Percentiles rank a stretch among this genome's conserved stretches.
phyloP scores from a whole-genome alignment of 2,329 filamentous ascomycete genomes.

The Acrocalymma vagum region DNA sequence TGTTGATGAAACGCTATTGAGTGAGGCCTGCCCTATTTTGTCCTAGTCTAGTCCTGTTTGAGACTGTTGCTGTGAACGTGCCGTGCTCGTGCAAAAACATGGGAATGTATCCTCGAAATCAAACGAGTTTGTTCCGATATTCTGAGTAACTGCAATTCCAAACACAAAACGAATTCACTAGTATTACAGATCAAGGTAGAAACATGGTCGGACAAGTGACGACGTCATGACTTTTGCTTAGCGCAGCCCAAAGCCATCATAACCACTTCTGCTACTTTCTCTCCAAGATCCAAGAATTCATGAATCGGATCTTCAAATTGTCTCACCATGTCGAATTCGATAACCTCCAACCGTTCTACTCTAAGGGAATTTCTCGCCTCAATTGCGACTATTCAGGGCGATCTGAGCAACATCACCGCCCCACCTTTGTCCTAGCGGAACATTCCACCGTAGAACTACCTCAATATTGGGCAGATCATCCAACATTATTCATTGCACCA shows the following conservation, averaged over 20 bases:
- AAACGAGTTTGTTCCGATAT: no score
- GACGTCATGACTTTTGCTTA: constrained; percentile 1
- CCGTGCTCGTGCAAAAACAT: no score
- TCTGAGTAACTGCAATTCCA: background rate
- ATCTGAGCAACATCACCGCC: constrained; percentile 57
- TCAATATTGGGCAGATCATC: constrained; percentile 57
- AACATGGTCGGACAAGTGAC: background rate
- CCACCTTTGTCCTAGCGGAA: constrained; percentile 55
- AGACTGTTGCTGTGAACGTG: no score
- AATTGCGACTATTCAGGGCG: constrained; percentile 56
- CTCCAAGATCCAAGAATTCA: background rate
- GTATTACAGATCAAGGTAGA: background rate
- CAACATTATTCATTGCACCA: constrained; percentile 55
- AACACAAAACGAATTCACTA: background rate
- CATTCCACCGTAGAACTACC: constrained; percentile 57
- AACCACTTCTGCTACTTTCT: background rate
- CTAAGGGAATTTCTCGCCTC: constrained; percentile 46
- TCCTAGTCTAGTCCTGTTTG: no score
- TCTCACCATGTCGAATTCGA: constrained; percentile 27
- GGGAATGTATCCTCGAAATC: background rate
- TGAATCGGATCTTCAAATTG: background rate
- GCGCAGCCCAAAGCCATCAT: background rate
- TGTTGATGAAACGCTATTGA: no score
- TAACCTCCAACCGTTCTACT: constrained; percentile 37
- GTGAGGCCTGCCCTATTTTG: no score